A percentile compares a stretch with the other conserved stretches of the same genome.
These are phyloP conservation scores for Echeveria elegans DNA, from an alignment of 164 flowering plant genomes.

Conservation along the genomic window DNA sequence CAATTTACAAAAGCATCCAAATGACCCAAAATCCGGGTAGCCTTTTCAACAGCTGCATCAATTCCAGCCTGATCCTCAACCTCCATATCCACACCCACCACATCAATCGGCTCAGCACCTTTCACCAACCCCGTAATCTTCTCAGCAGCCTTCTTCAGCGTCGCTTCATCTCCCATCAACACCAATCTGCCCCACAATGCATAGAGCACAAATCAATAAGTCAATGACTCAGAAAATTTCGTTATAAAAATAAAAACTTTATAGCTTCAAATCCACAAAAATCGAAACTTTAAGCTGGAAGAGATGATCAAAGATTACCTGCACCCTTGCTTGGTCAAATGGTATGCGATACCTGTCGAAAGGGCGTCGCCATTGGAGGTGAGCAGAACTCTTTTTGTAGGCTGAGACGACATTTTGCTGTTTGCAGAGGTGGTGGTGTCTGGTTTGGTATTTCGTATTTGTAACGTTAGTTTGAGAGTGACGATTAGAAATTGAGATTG, in stretches of 20 bases:
- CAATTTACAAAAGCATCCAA: conserved; percentile 79
- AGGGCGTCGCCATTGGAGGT: conserved; percentile 73
- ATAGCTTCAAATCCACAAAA: background rate
- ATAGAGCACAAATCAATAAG: background rate
- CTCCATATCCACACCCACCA: conserved; percentile 73
- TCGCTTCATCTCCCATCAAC: conserved; percentile 63
- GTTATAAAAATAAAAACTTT: background rate
- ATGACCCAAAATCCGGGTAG: conserved; percentile 37
- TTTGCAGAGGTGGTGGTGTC: no score
- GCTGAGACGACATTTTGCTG: conserved; percentile 23
- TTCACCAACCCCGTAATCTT: conserved; percentile 29
- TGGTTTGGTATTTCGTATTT: no score
- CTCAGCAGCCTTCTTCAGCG: conserved; percentile 25
- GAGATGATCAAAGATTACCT: conserved; percentile 25
- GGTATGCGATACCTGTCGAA: conserved; percentile 51
- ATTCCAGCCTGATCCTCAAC: conserved; percentile 40
- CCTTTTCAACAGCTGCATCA: conserved; percentile 60
- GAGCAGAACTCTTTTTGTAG: conserved; percentile 71
- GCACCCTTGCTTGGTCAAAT: conserved; percentile 69
- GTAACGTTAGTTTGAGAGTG: no score
- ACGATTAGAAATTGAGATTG: no score
- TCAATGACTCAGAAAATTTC: background rate
- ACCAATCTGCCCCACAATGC: conserved; percentile 40
- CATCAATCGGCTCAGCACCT: conserved; percentile 32
- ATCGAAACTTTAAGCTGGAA: background rate